Conservation (phyloP, 192 early-diverging fungal genomes). For the Hyaloraphidium curvatum region DNA sequence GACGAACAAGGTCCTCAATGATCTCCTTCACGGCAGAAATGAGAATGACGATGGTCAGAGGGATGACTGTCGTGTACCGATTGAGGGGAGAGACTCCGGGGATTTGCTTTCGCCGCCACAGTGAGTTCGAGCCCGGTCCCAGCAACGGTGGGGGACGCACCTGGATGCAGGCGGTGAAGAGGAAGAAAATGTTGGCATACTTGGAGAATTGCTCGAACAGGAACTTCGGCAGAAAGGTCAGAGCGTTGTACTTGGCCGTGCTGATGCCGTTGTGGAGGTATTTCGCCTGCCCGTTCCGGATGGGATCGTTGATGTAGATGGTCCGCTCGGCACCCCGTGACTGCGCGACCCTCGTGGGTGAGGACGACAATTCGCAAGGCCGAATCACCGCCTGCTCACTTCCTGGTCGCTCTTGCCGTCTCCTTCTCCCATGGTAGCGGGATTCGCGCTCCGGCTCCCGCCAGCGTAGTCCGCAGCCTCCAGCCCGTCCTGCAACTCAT, state of each 20-base stretch:
- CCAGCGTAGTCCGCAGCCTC: too few relatives aligned
- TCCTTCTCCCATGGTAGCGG: too few relatives aligned
- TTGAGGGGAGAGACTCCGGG: slow-evolving; percentile 83
- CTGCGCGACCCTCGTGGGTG: too few relatives aligned
- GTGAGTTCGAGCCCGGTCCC: neutral
- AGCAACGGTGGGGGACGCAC: slow-evolving; percentile 12
- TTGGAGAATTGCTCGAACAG: slow-evolving; percentile 94
- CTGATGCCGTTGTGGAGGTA: slow-evolving; percentile 84
- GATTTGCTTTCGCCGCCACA: slow-evolving; percentile 55
- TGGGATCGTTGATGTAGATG: slow-evolving; percentile 74
- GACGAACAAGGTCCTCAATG: slow-evolving; percentile 47
- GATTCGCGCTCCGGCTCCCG: too few relatives aligned
- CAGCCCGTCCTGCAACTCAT: too few relatives aligned
- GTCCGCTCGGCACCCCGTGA: too few relatives aligned
- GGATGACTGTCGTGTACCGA: slow-evolving; percentile 66
- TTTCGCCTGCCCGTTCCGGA: slow-evolving; percentile 54
- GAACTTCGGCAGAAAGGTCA: slow-evolving; percentile 91
- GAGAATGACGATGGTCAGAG: slow-evolving; percentile 61
- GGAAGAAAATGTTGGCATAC: slow-evolving; percentile 98
- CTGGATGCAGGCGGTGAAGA: slow-evolving; percentile 91
- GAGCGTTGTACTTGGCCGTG: slow-evolving; percentile 85
- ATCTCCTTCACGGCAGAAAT: slow-evolving; percentile 89
- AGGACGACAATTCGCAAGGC: too few relatives aligned
- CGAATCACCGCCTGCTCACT: too few relatives aligned
- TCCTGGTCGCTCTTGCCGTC: too few relatives aligned